phyloP scores from a whole-genome alignment of 139 green algal species.

The Chlorella sorokiniana region DNA sequence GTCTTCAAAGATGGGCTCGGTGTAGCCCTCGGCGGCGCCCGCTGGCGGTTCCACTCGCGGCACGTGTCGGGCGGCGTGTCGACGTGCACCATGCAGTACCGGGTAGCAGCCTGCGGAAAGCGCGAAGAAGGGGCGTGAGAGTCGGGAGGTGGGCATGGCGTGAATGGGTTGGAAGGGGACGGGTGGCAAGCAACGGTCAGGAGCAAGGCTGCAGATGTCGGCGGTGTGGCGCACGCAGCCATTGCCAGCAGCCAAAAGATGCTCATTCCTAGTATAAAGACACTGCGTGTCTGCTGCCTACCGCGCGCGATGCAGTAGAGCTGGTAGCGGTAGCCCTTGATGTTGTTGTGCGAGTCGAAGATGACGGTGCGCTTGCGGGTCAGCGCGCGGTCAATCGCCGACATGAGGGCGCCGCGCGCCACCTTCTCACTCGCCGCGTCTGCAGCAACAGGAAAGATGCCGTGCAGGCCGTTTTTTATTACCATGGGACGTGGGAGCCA shows the following conservation, averaged over 20 bases:
- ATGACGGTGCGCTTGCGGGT: slow-evolving; percentile 63
- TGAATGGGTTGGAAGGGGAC: too few species aligned
- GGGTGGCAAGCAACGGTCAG: too few species aligned
- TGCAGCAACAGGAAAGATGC: slow-evolving; percentile 27
- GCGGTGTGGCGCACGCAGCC: background rate
- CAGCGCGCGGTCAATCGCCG: slow-evolving; percentile 69
- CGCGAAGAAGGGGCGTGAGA: background rate
- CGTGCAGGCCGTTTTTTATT: too few species aligned
- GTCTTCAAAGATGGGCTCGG: slow-evolving; percentile 74
- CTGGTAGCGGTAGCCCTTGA: slow-evolving; percentile 93
- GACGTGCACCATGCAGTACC: slow-evolving; percentile 91
- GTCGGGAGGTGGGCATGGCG: background rate
- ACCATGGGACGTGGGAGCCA: too few species aligned
- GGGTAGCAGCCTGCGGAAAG: slow-evolving; percentile 53
- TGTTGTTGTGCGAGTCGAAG: slow-evolving; percentile 93
- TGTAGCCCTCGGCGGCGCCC: slow-evolving; percentile 42
- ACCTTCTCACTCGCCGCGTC: slow-evolving; percentile 81
- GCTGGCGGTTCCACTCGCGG: slow-evolving; percentile 68
- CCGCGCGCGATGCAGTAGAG: slow-evolving; percentile 89
- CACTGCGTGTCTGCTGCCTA: background rate
- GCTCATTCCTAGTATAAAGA: background rate
- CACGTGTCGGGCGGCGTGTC: slow-evolving; percentile 64
- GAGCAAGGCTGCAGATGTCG: too few species aligned
- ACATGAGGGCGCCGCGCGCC: slow-evolving; percentile 72
- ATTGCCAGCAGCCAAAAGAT: background rate